These are phyloP conservation scores for carrot (Daucus carota) DNA, from an alignment of 129 eudicot genomes.

Conservation along the genomic window DNA sequence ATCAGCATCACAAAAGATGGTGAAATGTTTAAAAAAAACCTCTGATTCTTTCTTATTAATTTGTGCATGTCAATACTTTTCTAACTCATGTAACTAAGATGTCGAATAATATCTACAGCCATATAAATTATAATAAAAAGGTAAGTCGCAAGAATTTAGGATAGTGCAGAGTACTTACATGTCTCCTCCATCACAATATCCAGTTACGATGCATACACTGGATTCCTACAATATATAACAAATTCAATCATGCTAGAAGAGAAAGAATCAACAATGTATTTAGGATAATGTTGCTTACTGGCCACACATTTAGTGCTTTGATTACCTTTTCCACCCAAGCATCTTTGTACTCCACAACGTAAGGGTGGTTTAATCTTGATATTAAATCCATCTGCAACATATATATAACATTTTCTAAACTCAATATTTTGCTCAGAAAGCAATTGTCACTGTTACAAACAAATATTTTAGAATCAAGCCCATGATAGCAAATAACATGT, in stretches of 20 bases:
- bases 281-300: neutral
- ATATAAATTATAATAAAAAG: neutral
- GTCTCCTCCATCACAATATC: constrained; percentile 92
- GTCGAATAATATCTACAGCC: neutral
- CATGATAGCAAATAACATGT: neutral
- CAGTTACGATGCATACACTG: constrained; percentile 67
- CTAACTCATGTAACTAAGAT: neutral
- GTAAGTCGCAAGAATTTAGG: neutral
- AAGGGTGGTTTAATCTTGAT: constrained; percentile 75
- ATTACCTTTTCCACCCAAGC: constrained; percentile 98
- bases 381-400: constrained; percentile 66
- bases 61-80: neutral
- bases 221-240: constrained; percentile 47
- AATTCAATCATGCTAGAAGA: neutral
- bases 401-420: neutral
- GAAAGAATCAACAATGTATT: constrained; percentile 1
- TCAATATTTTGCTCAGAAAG: neutral
- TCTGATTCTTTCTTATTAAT: too few species aligned
- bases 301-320: neutral
- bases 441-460: neutral
- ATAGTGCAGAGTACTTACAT: constrained; percentile 41
- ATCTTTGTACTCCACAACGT: constrained; percentile 79
- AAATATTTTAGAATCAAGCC: neutral
- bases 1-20: neutral
- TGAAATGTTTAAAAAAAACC: neutral